These are phyloP conservation scores for Primulina tabacum DNA, from an alignment of 257 asterid species.

Conservation along the genomic window DNA sequence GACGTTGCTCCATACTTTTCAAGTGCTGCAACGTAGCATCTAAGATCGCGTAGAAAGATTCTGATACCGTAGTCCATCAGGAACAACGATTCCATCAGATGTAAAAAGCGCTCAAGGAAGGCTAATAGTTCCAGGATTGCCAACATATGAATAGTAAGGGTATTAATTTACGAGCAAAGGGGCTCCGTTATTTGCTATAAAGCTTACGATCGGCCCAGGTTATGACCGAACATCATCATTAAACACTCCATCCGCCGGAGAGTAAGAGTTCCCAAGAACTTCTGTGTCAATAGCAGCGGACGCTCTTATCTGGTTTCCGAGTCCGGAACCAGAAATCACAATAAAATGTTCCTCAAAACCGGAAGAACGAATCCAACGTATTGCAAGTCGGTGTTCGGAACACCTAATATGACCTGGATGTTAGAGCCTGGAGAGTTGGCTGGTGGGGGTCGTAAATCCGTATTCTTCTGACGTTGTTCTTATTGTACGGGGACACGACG, in stretches of 20 bases:
- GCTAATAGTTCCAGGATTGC: constrained; percentile 1
- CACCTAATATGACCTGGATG: constrained; percentile 32
- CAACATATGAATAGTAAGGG: constrained; percentile 26
- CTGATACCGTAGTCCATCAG: constrained; percentile 29
- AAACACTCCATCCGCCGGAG: constrained; percentile 31
- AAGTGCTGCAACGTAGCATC: constrained; percentile 36
- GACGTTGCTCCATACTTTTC: constrained; percentile 33
- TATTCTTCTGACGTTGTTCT: constrained; percentile 32
- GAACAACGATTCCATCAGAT: constrained; percentile 19
- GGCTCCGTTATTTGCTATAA: constrained; percentile 18
- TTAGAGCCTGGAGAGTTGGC: constrained; percentile 32
- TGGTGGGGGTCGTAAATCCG: constrained; percentile 39
- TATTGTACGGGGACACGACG: constrained; percentile 32
- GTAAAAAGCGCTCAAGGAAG: constrained; percentile 36
- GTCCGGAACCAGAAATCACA: constrained; percentile 27
- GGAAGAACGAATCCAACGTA: constrained; percentile 31
- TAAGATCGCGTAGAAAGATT: constrained; percentile 34
- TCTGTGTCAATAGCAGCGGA: constrained; percentile 41
- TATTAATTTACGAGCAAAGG: constrained; percentile 34
- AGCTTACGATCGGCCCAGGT: constrained; percentile 29
- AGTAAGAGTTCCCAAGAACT: constrained; percentile 23
- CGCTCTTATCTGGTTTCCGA: too few species aligned
- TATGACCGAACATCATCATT: constrained; percentile 17
- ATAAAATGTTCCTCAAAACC: constrained; percentile 32
- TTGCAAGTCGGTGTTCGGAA: too few species aligned